Percentiles rank a stretch among this genome's conserved stretches.
phyloP scores from a whole-genome alignment of 371 early-diverging fungal genomes.

The Saksenaea oblongispora region DNA sequence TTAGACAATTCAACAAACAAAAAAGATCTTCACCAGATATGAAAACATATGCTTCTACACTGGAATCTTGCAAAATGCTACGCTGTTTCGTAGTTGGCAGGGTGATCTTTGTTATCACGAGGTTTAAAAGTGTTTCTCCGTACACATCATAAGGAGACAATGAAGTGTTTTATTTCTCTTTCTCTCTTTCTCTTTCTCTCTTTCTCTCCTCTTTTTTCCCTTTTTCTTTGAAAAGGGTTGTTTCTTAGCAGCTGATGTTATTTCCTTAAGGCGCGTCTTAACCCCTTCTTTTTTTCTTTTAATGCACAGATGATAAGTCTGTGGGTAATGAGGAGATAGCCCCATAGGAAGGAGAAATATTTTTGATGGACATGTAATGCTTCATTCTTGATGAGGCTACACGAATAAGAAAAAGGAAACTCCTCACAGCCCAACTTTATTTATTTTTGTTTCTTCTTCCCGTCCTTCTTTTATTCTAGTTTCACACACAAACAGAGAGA shows the following conservation, averaged over 20 bases:
- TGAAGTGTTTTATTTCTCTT: constrained; percentile 1
- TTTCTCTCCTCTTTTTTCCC: constrained; percentile 2
- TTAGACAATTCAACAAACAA: no score
- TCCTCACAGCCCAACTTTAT: constrained; percentile 5
- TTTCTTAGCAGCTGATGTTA: not conserved
- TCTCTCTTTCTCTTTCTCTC: constrained; percentile 10
- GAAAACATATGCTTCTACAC: no score
- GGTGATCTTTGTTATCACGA: no score
- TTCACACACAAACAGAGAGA: not conserved
- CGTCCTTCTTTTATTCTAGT: constrained; percentile 3
- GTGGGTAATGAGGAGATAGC: not conserved
- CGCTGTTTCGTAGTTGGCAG: no score
- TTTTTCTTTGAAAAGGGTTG: not conserved
- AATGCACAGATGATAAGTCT: not conserved
- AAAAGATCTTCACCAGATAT: no score
- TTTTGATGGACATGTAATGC: not conserved
- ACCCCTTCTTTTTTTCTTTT: not conserved
- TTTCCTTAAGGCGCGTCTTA: not conserved
- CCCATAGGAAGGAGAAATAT: not conserved
- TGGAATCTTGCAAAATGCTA: no score
- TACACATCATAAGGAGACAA: no score
- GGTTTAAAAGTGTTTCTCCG: no score
- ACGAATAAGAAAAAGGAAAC: constrained; percentile 4
- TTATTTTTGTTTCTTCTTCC: constrained; percentile 5
- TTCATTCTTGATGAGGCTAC: constrained; percentile 1